Evolutionary conservation across 2,329 filamentous ascomycete species (phyloP), one percentile per base, ranked within the genome.

Genomic region (Calonectria hawksworthii): DNA sequence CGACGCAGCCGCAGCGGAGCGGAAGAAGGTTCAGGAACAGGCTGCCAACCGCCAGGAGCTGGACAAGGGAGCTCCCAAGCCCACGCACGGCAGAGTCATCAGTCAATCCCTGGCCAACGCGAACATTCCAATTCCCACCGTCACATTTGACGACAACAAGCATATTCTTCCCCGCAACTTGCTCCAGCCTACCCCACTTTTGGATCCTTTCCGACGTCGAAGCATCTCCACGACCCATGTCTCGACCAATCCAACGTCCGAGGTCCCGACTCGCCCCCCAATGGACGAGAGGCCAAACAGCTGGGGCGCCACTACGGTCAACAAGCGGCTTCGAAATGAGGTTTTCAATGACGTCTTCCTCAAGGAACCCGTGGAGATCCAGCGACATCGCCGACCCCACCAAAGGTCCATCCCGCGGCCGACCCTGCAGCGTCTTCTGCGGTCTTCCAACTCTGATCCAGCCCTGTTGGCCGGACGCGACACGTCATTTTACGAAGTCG

Each of bases 241-340:
- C 6, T 76, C 80, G 14, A 73, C 67, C 11, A 51, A 66, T 3
- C 68, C 75, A 38, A 74, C 38, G 30, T 73, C 69, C 34, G 78
- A 44, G 23, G 69, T 47, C 50, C 75, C 50, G 63, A 67, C 8
- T 30, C 76, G 86, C 70, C 79, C 88, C 77, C 74, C 84, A 59
- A 86, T 93, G 74, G 89, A 91, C 30, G 88, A 92, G 54, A 87
- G 90, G 26, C 90, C 91, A 10, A 91, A 91, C 77, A 93, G 92
- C 80, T 98, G 96, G 96, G 96, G 96, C 10, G 95, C 96, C 21
- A 98, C 96, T 0, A 96, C 94, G 28, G 94, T 98, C 73, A 99
- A 99, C 83, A 94, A 94, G 80, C 92, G 93, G 74, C 86, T 99
- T 50, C 93, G 96, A 74, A 96, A 98, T 83, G 95, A 98, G 83